A percentile compares a stretch with the other conserved stretches of the same genome.
phyloP scores from a whole-genome alignment of 1,139 yeast genomes.

The Saccharomyces uvarum region DNA sequence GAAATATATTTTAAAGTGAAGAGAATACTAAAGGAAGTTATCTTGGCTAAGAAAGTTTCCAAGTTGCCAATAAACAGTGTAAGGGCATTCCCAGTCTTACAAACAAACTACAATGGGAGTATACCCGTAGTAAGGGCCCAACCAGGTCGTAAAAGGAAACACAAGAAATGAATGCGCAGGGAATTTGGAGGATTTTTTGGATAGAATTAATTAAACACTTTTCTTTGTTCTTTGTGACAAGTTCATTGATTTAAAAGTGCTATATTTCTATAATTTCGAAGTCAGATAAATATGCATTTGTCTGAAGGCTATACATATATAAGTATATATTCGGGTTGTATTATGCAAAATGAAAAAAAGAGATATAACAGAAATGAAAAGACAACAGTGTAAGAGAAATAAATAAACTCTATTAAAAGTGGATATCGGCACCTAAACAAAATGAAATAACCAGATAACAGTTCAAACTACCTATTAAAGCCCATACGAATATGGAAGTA shows the following conservation, averaged over 20 bases:
- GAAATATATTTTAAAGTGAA: conserved; percentile 44
- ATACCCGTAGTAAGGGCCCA: conserved; percentile 55
- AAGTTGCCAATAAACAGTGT: conserved; percentile 27
- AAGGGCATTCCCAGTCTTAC: conserved; percentile 53
- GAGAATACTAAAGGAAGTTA: conserved; percentile 43
- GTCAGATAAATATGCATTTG: conserved; percentile 2
- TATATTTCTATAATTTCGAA: not conserved
- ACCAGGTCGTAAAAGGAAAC: conserved; percentile 29
- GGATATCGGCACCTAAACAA: conserved; percentile 63
- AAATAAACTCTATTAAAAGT: conserved; percentile 30
- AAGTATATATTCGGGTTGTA: not conserved
- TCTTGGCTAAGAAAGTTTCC: conserved; percentile 26
- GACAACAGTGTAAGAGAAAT: not conserved
- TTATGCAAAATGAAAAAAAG: conserved; percentile 5
- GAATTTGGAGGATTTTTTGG: conserved; percentile 4
- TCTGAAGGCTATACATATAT: not conserved
- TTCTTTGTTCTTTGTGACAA: not conserved
- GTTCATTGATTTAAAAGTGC: not conserved
- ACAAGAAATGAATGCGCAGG: conserved; percentile 23
- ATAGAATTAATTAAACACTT: not conserved
- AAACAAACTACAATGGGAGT: conserved; percentile 69
- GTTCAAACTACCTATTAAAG: conserved; percentile 62
- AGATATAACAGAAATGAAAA: not conserved
- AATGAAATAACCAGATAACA: conserved; percentile 62
- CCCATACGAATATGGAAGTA: conserved; percentile 59